Conservation (phyloP, 2,329 filamentous ascomycete genomes). For the Pestalotiopsis fici region DNA sequence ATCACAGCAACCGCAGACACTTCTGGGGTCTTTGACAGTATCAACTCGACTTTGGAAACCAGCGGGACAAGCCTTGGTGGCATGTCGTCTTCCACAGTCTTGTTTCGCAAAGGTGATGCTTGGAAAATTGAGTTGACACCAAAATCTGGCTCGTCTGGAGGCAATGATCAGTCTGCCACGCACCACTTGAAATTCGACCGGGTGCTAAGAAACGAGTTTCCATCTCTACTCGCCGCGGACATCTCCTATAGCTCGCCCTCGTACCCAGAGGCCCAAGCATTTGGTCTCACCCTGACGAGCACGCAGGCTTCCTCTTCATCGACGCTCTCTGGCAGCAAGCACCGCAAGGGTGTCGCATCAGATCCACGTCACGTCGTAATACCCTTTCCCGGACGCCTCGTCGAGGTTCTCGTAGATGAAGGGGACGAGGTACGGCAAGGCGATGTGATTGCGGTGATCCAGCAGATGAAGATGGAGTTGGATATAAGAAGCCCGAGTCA, state of each 20-base stretch:
- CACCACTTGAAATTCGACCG: conserved; percentile 56
- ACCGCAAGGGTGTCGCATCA: conserved; percentile 48
- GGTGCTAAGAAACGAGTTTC: conserved; percentile 62
- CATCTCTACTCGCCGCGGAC: conserved; percentile 53
- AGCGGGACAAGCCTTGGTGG: background rate
- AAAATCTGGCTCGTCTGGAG: conserved; percentile 17
- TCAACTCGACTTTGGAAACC: background rate
- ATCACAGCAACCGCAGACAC: background rate
- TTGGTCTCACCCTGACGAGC: conserved; percentile 4
- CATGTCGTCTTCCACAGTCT: conserved; percentile 31
- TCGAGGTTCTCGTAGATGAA: conserved; percentile 58
- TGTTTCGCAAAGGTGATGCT: conserved; percentile 60
- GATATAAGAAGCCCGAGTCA: conserved; percentile 53
- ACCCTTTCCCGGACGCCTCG: conserved; percentile 59
- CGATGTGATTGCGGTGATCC: conserved; percentile 58
- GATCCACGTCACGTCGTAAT: conserved; percentile 55
- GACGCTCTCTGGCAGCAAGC: conserved; percentile 44
- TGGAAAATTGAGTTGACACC: conserved; percentile 54
- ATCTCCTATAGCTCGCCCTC: conserved; percentile 46
- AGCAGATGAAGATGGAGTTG: conserved; percentile 73
- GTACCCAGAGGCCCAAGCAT: background rate
- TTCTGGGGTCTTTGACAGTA: background rate
- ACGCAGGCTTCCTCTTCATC: conserved; percentile 41
- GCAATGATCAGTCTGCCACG: conserved; percentile 22
- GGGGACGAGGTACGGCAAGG: conserved; percentile 50